Percentiles rank a stretch among this genome's conserved stretches.
phyloP scores from a whole-genome alignment of 2,329 filamentous ascomycete genomes.

The Aspergillus candidus region DNA sequence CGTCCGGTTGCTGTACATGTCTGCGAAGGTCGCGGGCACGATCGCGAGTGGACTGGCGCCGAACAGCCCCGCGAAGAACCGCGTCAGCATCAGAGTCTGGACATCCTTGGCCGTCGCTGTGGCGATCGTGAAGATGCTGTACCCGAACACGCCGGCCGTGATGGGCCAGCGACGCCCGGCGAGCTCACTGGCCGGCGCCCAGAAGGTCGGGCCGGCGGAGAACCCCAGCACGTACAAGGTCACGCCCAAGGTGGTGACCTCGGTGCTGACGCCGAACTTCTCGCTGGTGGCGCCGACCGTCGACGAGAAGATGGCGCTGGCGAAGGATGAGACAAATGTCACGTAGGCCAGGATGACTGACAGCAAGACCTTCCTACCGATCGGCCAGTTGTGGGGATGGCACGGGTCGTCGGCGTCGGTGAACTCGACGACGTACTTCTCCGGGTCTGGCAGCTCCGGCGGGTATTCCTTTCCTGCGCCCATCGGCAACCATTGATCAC shows the following conservation, averaged over 20 bases:
- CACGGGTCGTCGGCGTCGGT: conserved; percentile 46
- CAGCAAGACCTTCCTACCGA: conserved; percentile 5
- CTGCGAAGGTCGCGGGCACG: conserved; percentile 39
- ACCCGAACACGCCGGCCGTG: conserved; percentile 36
- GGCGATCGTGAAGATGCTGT: conserved; percentile 42
- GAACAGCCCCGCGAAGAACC: conserved; percentile 45
- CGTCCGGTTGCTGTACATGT: conserved; percentile 45
- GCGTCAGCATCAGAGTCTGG: conserved; percentile 37
- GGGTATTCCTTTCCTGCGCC: conserved; percentile 23
- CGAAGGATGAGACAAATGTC: conserved; percentile 47
- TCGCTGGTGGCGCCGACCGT: conserved; percentile 51
- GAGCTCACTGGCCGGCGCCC: conserved; percentile 57
- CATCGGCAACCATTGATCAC: conserved; percentile 23
- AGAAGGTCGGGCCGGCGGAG: conserved; percentile 55
- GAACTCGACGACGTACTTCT: conserved; percentile 53
- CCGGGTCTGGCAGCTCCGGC: conserved; percentile 43
- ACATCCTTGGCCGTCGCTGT: conserved; percentile 38
- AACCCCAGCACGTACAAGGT: conserved; percentile 48
- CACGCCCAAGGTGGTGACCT: conserved; percentile 42
- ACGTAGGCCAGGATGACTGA: conserved; percentile 34
- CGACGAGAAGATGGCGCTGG: conserved; percentile 60
- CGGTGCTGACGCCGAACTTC: conserved; percentile 41
- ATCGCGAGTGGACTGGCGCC: conserved; percentile 39
- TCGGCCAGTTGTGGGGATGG: conserved; percentile 49
- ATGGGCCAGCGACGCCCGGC: conserved; percentile 52